Evolutionary conservation across 345 rosid genomes (phyloP), one percentile per base, ranked within the genome.

Genomic region (Luvunga scandens): DNA sequence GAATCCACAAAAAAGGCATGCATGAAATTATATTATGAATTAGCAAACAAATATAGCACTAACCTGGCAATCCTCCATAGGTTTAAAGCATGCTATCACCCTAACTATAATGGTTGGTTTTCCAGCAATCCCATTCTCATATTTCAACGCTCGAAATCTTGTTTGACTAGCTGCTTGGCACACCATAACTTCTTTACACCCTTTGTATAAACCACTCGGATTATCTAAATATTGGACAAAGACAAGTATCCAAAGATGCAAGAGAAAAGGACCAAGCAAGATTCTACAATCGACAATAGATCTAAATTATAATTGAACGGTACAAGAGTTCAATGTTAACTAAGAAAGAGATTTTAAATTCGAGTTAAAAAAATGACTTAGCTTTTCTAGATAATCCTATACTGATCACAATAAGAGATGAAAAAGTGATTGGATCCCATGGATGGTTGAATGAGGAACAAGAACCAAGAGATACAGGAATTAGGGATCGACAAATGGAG

Each of bases 51-150:
- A 27, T 45, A 27, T 66, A 70, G 38, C 71, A 83, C 93, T 77
- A 83, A 95, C 99, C 97, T 96, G 99, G 83, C 98, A 96, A 90
- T 92, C 93, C 84, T 92, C 91, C 89, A 96, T 89, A 18, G 94
- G 98, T 85, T 90, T 96, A 89, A 91, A 96, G 89, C 99, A 96
- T 83, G 94, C 98, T 84, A 96, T 90, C 28, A 96, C 91, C 88
- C 93, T 90, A 80, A 96, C 98, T 83, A 94, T 85, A 80, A 96
- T 90, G 2, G 94, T 86, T 69, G 94, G 82, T 74, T 79, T 88
- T 87, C 98, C 98, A 45, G 97, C 91, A 89, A 84, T 86, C 72
- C 99, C 98, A 78, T 87, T 89, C 86, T 91, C 98, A 85, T 94
- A 89, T 83, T 92, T 96, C 78, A 91, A 87, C 69, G 92, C 94